These are phyloP conservation scores for Apiospora hydei DNA, from an alignment of 2,329 filamentous ascomycete species.

Conservation along the genomic window DNA sequence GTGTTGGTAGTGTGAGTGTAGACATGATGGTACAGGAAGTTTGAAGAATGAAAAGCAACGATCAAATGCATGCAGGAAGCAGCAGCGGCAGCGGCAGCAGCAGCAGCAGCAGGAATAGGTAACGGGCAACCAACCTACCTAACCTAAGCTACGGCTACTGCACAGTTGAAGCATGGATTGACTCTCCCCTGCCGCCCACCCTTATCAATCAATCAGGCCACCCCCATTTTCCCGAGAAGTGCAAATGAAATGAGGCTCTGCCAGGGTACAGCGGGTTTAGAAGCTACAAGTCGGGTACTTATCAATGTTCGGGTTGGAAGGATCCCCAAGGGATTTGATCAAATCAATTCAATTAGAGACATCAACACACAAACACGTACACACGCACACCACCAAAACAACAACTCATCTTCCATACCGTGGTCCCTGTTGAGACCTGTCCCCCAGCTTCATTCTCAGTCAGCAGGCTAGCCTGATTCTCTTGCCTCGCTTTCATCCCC, in stretches of 20 bases:
- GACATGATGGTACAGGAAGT: background rate
- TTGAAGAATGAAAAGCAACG: slow-evolving; percentile 1
- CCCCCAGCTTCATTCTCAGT: background rate
- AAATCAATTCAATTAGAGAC: background rate
- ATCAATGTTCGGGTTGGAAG: background rate
- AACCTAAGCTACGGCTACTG: background rate
- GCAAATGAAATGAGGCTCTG: slow-evolving; percentile 11
- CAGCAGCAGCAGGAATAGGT: background rate
- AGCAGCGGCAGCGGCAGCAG: background rate
- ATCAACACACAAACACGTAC: too few species aligned
- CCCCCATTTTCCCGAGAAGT: background rate
- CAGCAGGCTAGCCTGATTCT: background rate
- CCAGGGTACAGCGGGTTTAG: background rate
- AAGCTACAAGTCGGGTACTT: background rate
- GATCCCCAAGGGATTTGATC: too few species aligned
- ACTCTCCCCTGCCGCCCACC: background rate
- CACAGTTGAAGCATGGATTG: background rate
- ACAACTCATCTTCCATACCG: background rate
- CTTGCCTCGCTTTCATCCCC: background rate
- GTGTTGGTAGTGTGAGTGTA: background rate
- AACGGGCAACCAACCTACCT: background rate
- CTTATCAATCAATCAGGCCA: slow-evolving; percentile 15
- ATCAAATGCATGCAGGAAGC: slow-evolving; percentile 1
- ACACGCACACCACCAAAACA: background rate
- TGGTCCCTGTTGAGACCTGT: background rate